Conservation (phyloP, 2,329 filamentous ascomycete genomes). For the Trichoderma koningii region DNA sequence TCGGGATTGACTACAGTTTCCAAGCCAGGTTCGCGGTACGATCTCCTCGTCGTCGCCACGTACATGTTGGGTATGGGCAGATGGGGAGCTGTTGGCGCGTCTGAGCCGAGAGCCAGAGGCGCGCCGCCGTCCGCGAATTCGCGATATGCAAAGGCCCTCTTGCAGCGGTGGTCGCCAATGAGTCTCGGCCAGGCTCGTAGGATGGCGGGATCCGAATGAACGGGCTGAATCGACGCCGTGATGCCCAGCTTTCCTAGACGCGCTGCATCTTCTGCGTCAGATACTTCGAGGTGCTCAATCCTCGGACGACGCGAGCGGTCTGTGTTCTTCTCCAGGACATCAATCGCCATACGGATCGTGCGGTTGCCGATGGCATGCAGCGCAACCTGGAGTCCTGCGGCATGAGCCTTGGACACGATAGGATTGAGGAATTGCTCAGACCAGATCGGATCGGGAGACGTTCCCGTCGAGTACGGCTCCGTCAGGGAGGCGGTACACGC, state of each 20-base stretch:
- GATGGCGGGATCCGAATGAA: constrained; percentile 63
- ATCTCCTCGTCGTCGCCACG: constrained; percentile 59
- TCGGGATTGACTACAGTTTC: constrained; percentile 52
- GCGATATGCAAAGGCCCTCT: constrained; percentile 63
- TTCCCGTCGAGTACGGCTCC: constrained; percentile 57
- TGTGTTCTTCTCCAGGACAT: constrained; percentile 51
- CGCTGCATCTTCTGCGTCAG: constrained; percentile 55
- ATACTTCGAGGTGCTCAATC: constrained; percentile 66
- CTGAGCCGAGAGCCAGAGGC: constrained; percentile 58
- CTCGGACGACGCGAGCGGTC: constrained; percentile 56
- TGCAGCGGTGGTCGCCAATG: constrained; percentile 55
- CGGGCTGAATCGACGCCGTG: constrained; percentile 60
- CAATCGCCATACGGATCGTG: constrained; percentile 59
- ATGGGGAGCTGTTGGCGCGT: constrained; percentile 61
- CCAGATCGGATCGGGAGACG: constrained; percentile 57
- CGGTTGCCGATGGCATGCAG: constrained; percentile 67
- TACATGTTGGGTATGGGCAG: constrained; percentile 58
- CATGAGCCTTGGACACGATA: constrained; percentile 56
- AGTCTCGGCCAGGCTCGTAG: constrained; percentile 62
- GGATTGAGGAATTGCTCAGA: constrained; percentile 51
- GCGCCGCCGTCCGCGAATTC: constrained; percentile 60
- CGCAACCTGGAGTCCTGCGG: constrained; percentile 59
- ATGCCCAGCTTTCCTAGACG: constrained; percentile 61
- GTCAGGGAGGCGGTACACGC: constrained; percentile 63
- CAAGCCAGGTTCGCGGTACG: constrained; percentile 51